Evolutionary conservation across 768 basidiomycete genomes (phyloP), one percentile per base, ranked within the genome.

Genomic region (Tulasnella calospora): DNA sequence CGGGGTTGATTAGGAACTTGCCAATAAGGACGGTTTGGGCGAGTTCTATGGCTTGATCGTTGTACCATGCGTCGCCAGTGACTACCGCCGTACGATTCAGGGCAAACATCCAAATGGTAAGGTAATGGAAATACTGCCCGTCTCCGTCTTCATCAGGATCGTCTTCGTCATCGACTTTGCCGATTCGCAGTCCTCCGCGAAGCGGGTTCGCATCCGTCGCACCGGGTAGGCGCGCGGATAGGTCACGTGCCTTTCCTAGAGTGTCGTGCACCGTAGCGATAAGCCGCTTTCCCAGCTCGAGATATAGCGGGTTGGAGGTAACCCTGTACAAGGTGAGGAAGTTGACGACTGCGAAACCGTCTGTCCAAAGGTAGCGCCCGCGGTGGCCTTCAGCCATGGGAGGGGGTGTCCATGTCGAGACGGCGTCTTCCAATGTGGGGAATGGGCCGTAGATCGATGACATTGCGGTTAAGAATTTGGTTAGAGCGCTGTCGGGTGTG

Each of bases 61-160:
- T 83, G 79, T 83, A 84, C 36, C 57, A 73, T 40, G 70, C 67
- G 44, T 82, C 81, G n/a, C 81, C 76, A 30, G 82, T 74, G 23
- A 81, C 82, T 55, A 80, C 74, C 69, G 81, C 72, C 78, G 83
- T 79, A 33, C 84, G 80, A 77, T 84, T 83, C 44, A 84, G 81
- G 41, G 84, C 84, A 79, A 84, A 83, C 83, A 84, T 84, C 83
- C 82, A 84, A 17, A 84, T 41, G 15, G 82, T 83, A 61, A 82
- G 82, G 73, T 84, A 83, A 76, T 83, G 83, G 78, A 82, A 81
- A 78, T 83, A 83, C 80, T 84, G 83, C 23, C 84, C 84, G 77
- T 84, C 83, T 17, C 83, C 81, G 69, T 84, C 83, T 19, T 17
- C 61, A 0, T 27, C 27, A 2, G 61, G 61, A 35, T 67, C 61